Evolutionary conservation across 1,284 basidiomycete species (phyloP), one percentile per base, ranked within the genome.

Genomic region (Mrakiaceae sp.): DNA sequence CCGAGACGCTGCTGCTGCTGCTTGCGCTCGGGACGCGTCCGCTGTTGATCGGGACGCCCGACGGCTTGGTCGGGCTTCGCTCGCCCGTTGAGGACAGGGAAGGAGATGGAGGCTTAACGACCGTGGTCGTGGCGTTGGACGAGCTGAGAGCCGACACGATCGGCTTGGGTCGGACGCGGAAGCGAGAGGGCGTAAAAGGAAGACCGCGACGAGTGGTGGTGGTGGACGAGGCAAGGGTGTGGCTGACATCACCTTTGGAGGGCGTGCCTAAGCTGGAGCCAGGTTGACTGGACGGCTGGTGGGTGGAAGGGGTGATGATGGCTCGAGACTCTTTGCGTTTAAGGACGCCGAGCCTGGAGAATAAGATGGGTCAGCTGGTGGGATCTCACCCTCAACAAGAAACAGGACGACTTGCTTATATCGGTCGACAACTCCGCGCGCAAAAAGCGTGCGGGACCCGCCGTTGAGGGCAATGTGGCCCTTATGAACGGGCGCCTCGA

Each of bases 391-490:
- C 49, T 51, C 49, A 11, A 11, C n/a, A 51, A 51, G 49, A 51
- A 11, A 51, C 49, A 90, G 78, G 69, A 82, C 80, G 27, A 27
- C 27, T 27, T 27, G 27, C 27, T 27, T 27, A 72, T 90, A 90
- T 62, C 85, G 80, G 73, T 90, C 88, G 62, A 90, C 87, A 52
- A 89, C 87, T 12, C 88, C 88, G 46, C 87, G 83, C 50, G 88
- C 87, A 72, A 90, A 90, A 58, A 90, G 78, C 72, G 85, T 90
- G 71, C 84, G 84, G 49, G 83, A 77, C 14, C 58, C 58, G 9
- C 87, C 88, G 69, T 90, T 90, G 64, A 83, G 80, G 67, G 90
- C 88, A 72, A 89, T 87, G 16, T 83, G 83, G 69, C 86, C 86
- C 12, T 77, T 83, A 8, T 44, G 55, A 7, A 40, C 55, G 1